Base-by-base conservation (phyloP, 257 asterid species). In the Solanum rostratum region DNA sequence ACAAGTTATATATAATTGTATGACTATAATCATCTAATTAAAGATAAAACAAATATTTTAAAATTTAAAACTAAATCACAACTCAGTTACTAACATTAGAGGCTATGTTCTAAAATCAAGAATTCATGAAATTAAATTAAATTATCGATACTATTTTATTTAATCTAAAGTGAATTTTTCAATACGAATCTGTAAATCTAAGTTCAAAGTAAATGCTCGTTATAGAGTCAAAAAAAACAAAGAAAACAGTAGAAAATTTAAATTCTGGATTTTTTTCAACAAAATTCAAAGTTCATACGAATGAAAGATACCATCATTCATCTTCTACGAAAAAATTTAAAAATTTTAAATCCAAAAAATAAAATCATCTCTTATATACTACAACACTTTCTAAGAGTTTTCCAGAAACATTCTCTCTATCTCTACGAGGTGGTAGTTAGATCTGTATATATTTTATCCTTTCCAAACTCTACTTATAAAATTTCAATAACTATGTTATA, bases 401-500 rank as follows among this genome's bases (percentile, higher is more conserved):
- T 33, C 1, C 39, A 33, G 4, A 33, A 33, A 33, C 0, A 33
- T 0, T 33, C 6, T 4, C 39, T 3, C 37, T 33, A 33, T 33
- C 37, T 33, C 0, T 33, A 33, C 4, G 2, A 33, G 39, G 0
- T 33, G 4, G 4, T 33, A 0, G 4, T 33, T 1, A 33, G 6
- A 3, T 33, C 6, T 33, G 39, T 0, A 33, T 33, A 33, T 33
- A 33, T 5, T 33, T 33, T 3, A 33, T 33, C 4, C 6, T 4
- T 33, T 33, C 4, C 4, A 33, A 5, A 33, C 5, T 33, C 37
- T 33, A 33, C 37, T 33, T 3, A 33, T 33, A 3, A 33, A 3
- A 33, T 33, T 33, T 33, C 4, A 33, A 0, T 0, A 0, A 33
- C 0, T 33, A 33, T 33, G 0, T 2, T 33, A 33, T 33, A 2